Evolutionary conservation across 495 filamentous ascomycete genomes (phyloP).

Genomic region (Pyrenula massariospora): DNA sequence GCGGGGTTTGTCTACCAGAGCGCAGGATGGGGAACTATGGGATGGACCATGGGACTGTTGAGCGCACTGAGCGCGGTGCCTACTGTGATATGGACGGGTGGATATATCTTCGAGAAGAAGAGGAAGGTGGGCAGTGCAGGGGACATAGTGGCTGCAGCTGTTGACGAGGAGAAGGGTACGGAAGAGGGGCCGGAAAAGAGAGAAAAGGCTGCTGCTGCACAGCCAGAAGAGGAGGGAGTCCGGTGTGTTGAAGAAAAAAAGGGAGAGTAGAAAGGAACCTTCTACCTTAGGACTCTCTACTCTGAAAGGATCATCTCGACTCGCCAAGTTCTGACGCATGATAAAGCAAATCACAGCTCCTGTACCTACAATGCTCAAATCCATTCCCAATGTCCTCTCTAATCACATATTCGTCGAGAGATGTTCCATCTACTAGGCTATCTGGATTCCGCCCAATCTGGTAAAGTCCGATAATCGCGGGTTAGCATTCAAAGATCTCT

Average conservation of each 20-base stretch:
- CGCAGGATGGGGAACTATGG: constrained; percentile 28
- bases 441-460: neutral
- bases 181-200: neutral
- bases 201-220: no score
- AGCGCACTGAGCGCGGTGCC: constrained; percentile 16
- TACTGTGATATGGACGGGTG: constrained; percentile 2
- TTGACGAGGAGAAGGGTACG: neutral
- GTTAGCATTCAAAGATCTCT: neutral
- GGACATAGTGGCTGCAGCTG: neutral
- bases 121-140: neutral
- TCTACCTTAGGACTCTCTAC: no score
- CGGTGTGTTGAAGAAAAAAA: no score
- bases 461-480: neutral
- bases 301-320: no score
- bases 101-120: neutral
- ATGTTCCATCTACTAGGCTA: no score
- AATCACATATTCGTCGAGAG: no score
- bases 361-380: no score
- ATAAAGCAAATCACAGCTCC: no score
- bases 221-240: no score
- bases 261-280: no score
- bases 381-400: no score
- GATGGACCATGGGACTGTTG: constrained; percentile 19
- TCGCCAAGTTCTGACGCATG: no score
- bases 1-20: constrained; percentile 22